A percentile compares a stretch with the other conserved stretches of the same genome.
Conservation (phyloP, 805 yeast genomes). For the Candida rishiriensis region DNA sequence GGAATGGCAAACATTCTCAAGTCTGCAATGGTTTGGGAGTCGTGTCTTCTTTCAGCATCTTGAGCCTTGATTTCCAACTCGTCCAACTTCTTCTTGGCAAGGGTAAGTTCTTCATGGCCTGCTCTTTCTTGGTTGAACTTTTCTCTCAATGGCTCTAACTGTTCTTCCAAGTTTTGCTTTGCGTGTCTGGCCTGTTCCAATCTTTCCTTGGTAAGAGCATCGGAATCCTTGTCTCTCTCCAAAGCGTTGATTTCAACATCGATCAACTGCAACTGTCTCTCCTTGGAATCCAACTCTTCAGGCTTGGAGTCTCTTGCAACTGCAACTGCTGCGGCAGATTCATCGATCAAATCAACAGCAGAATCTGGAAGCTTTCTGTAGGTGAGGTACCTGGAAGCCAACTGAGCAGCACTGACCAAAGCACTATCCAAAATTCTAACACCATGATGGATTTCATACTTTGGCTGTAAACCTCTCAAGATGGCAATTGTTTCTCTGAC, state of each 20-base stretch:
- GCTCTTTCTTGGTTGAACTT: slow-evolving; percentile 81
- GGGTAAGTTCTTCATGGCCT: slow-evolving; percentile 86
- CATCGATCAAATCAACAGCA: slow-evolving; percentile 94
- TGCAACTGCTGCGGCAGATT: slow-evolving; percentile 94
- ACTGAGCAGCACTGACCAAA: slow-evolving; percentile 86
- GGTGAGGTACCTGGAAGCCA: slow-evolving; percentile 91
- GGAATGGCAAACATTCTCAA: slow-evolving; percentile 97
- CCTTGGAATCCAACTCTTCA: slow-evolving; percentile 90
- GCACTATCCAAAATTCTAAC: slow-evolving; percentile 95
- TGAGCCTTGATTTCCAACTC: slow-evolving; percentile 88
- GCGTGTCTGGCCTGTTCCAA: slow-evolving; percentile 71
- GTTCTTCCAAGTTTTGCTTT: slow-evolving; percentile 81
- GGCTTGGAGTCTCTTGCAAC: slow-evolving; percentile 98
- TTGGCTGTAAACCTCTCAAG: slow-evolving; percentile 91
- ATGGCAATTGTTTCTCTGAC: slow-evolving; percentile 92
- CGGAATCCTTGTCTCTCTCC: slow-evolving; percentile 91
- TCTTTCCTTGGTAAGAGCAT: slow-evolving; percentile 79
- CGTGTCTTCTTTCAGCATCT: slow-evolving; percentile 97
- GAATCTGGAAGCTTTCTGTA: slow-evolving; percentile 96
- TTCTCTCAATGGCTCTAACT: slow-evolving; percentile 78
- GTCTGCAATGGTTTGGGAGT: slow-evolving; percentile 92
- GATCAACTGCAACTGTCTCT: slow-evolving; percentile 84
- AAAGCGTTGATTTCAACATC: slow-evolving; percentile 96
- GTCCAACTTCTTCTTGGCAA: slow-evolving; percentile 85
- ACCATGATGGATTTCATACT: slow-evolving; percentile 96